Evolutionary conservation across 1,284 basidiomycete species (phyloP), one percentile per base, ranked within the genome.

Genomic region (Omphalotus olearius): DNA sequence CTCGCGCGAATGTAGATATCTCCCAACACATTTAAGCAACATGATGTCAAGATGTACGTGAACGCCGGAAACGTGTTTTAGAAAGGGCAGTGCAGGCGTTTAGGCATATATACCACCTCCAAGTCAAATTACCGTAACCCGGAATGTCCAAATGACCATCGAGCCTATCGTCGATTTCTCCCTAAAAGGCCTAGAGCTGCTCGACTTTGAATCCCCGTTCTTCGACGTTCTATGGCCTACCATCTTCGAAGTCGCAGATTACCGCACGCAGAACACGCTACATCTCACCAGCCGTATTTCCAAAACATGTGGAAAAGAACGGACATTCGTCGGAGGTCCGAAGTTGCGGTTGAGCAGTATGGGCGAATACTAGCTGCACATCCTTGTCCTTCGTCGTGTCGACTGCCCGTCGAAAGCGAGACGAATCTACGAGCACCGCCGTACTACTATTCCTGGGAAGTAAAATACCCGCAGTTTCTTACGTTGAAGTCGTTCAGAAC

Each of bases 191-290:
- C 10, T 36, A 36, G 28, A 47, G 7, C 45, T 47, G 10, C 26
- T 47, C n/a, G 10, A 18, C n/a, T 20, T 36, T n/a, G 45, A 36
- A 18, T 47, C 30, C 26, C 44, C 44, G 17, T 45, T 35, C 26
- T 45, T 45, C 26, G 41, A 42, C 41, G 18, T 42, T 18, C 41
- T 42, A 42, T 42, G 41, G 41, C 41, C 41, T 18, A 23, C 26
- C 41, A 23, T 42, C 18, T 42, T 42, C 13, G 6, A 7, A 18
- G 26, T 42, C 20, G 41, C 41, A 18, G 41, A 42, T 26, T 26
- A 42, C 20, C 20, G 18, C n/a, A 42, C 41, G 11, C 20, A 23
- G 18, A 42, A 42, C 26, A 42, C 41, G 6, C 18, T 42, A 13
- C 41, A 42, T 18, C 13, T 42, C 18, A 23, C 41, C 18, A 14